Evolutionary conservation across 495 filamentous ascomycete species (phyloP), one percentile per base, ranked within the genome.

Genomic region (Emericellopsis terricola): DNA sequence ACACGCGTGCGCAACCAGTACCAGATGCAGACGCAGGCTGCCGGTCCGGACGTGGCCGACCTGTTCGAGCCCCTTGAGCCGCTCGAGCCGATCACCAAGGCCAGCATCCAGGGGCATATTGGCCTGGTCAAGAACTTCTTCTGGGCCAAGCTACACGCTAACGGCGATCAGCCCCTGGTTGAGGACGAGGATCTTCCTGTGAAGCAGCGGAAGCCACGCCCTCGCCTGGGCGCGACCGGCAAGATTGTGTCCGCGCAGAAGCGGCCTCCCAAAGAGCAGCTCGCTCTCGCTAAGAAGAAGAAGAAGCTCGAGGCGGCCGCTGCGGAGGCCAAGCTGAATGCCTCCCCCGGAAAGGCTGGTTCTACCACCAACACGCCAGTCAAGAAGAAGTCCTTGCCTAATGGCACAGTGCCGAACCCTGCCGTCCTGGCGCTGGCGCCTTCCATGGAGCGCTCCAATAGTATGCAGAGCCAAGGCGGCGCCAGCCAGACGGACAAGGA

Each of bases 121-220:
- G 85, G 81, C 9, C 65, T 96, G 26, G 74, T 91, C 14, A 79
- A 78, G 49, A 71, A 76, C 34, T 96, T 92, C 68, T 91, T 94
- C 65, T 73, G 79, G 34, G 70, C 71, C 42, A 93, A 91, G 49
- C 57, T 99, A 29, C 75, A 81, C 45, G 72, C 80, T 29, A 81
- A 82, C 50, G 68, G 69, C 48, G 78, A 87, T 47, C 68, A 84
- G 47, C 74, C 81, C 20, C 64, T 96, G 39, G 60, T 91, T 28
- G 89, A 99, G 62, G 89, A 99, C 52, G 85, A 96, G 44, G 87
- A 96, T 41, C 57, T 99, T 16, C 91, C 91, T 18, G 64, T 69
- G 19, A 96, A 96, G 52, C 86, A 94, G 55, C 65, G 87, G 28
- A 73, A 78, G 37, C 81, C 85, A n/a, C 81, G 82, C 45, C 85